A percentile compares a stretch with the other conserved stretches of the same genome.
Evolutionary conservation across 2,329 filamentous ascomycete genomes (phyloP).

Genomic region (Exophiala oligosperma): DNA sequence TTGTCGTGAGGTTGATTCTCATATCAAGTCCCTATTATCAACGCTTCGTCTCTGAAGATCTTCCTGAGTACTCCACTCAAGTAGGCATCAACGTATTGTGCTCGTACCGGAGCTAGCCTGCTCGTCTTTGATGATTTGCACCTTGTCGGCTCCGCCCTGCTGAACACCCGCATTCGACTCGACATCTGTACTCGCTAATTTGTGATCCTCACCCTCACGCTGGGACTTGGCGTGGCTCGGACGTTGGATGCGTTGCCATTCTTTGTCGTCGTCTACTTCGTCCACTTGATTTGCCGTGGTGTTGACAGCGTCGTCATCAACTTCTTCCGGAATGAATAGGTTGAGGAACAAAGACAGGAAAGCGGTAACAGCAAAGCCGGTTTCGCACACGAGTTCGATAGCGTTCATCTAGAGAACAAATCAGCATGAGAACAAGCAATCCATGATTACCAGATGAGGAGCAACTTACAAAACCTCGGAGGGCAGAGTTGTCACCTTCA

Average conservation of each 20-base stretch:
- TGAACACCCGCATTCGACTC: slow-evolving; percentile 1
- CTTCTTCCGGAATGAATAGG: slow-evolving; percentile 77
- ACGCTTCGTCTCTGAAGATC: too few relatives aligned
- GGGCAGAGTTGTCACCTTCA: slow-evolving; percentile 60
- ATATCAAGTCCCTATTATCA: too few relatives aligned
- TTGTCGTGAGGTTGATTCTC: too few relatives aligned
- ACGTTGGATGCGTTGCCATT: slow-evolving; percentile 25
- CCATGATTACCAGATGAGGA: background rate
- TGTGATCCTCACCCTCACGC: slow-evolving; percentile 11
- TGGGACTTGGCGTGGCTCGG: slow-evolving; percentile 9
- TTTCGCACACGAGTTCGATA: slow-evolving; percentile 69
- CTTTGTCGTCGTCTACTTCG: slow-evolving; percentile 15
- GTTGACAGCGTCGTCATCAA: slow-evolving; percentile 48
- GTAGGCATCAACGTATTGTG: too few relatives aligned
- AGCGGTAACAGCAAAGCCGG: slow-evolving; percentile 37
- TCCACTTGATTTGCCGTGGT: slow-evolving; percentile 24
- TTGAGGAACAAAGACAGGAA: slow-evolving; percentile 61
- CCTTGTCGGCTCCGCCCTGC: background rate
- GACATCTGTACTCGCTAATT: slow-evolving; percentile 1
- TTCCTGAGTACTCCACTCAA: too few relatives aligned
- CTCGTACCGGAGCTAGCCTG: too few relatives aligned
- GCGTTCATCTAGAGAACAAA: slow-evolving; percentile 34
- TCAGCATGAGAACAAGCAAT: background rate
- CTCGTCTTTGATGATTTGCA: background rate
- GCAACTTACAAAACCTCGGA: slow-evolving; percentile 51